phyloP scores from a whole-genome alignment of 257 asterid genomes.

The Solanum tarijense region DNA sequence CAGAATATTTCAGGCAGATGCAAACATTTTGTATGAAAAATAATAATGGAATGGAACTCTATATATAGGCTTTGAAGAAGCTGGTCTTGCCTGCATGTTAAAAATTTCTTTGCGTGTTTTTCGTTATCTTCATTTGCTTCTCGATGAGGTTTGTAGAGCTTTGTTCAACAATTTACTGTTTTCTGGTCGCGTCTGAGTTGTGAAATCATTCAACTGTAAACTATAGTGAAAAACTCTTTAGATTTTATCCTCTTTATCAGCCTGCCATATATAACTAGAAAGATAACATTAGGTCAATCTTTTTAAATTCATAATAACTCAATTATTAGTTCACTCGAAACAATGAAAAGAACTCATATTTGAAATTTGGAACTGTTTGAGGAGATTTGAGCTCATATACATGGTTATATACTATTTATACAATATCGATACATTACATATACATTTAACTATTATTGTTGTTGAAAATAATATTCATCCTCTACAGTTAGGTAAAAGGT shows the following conservation, averaged over 20 bases:
- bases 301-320: neutral
- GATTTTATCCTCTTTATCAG: neutral
- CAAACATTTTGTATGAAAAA: neutral
- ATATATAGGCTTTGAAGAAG: neutral
- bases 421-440: neutral
- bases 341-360: too few species aligned
- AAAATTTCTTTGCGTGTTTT: neutral
- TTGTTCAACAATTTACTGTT: neutral
- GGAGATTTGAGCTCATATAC: neutral
- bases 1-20: neutral
- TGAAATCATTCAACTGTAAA: neutral
- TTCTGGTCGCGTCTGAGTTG: neutral
- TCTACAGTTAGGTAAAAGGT: neutral
- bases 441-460: too few species aligned
- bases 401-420: too few species aligned
- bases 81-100: neutral
- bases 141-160: neutral
- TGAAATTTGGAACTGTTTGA: neutral
- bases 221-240: neutral
- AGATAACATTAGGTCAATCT: neutral
- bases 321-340: too few species aligned
- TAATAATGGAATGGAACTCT: neutral
- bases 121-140: neutral
- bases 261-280: neutral
- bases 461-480: too few species aligned